phyloP scores from a whole-genome alignment of 2,329 filamentous ascomycete genomes.

The Colletotrichum lupini region DNA sequence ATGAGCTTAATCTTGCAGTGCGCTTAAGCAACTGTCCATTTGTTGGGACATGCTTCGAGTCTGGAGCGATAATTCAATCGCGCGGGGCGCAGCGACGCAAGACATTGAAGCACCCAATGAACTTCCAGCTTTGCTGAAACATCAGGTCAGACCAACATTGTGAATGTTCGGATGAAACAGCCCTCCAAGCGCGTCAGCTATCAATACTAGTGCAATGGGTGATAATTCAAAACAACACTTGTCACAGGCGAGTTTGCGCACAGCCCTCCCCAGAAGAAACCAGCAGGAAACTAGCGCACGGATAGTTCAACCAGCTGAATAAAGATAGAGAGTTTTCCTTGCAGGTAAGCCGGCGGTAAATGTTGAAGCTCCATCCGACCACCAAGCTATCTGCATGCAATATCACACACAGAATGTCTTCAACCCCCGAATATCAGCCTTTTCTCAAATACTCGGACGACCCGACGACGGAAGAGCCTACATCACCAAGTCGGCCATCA shows the following conservation, averaged over 20 bases:
- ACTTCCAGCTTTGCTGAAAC: conserved; percentile 4
- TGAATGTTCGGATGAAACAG: conserved; percentile 18
- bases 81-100: background rate
- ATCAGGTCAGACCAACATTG: background rate
- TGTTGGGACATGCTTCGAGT: background rate
- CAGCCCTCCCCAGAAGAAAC: background rate
- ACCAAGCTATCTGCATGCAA: conserved; percentile 12
- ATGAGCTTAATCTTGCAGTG: background rate
- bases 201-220: background rate
- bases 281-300: background rate
- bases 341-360: rapidly evolving
- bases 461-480: conserved; percentile 31
- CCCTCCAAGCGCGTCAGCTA: background rate
- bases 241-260: conserved; percentile 12
- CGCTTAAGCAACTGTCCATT: background rate
- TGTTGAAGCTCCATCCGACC: background rate
- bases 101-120: background rate
- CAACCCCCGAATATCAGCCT: conserved; percentile 35
- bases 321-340: conserved; percentile 15
- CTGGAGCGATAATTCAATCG: background rate
- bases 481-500: background rate
- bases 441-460: conserved; percentile 37
- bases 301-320: background rate
- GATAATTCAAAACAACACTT: conserved; percentile 16
- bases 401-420: conserved; percentile 27